phyloP scores from a whole-genome alignment of 2,329 filamentous ascomycete genomes.

The Penicillium fuscoglaucum region DNA sequence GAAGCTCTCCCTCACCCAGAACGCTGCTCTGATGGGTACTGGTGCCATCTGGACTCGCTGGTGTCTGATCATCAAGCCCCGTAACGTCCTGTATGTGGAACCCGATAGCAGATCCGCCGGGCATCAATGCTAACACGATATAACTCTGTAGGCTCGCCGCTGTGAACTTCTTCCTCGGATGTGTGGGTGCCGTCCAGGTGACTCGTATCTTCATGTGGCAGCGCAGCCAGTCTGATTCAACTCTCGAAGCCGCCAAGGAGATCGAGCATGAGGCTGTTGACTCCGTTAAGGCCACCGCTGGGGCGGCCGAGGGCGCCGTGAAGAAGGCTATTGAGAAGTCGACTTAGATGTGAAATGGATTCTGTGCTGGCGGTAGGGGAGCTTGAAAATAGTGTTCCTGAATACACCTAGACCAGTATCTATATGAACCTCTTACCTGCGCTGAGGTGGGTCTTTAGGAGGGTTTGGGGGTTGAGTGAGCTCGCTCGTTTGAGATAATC shows the following conservation, averaged over 20 bases:
- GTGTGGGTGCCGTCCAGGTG: constrained; percentile 81
- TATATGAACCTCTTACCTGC: constrained; percentile 6
- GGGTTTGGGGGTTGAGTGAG: not conserved
- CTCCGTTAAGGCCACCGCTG: constrained; percentile 36
- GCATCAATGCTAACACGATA: constrained; percentile 11
- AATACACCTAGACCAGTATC: constrained; percentile 13
- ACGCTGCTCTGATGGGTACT: constrained; percentile 83
- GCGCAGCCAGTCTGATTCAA: constrained; percentile 56
- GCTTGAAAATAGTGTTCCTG: constrained; percentile 6
- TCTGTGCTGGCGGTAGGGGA: not conserved
- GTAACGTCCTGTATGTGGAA: constrained; percentile 75
- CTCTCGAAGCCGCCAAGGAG: constrained; percentile 41
- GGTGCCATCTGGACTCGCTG: constrained; percentile 97
- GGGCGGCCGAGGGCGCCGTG: constrained; percentile 34
- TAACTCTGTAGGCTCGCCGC: constrained; percentile 67
- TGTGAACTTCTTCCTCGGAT: constrained; percentile 96
- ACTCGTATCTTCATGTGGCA: constrained; percentile 69
- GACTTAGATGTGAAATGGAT: constrained; percentile 14
- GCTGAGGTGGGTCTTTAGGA: constrained; percentile 1
- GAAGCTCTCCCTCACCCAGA: constrained; percentile 90
- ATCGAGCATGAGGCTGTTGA: constrained; percentile 40
- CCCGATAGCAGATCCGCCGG: not conserved
- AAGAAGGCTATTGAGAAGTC: constrained; percentile 35
- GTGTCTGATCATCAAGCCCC: constrained; percentile 95
- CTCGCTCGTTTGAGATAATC: not conserved